phyloP scores from a whole-genome alignment of 345 rosid genomes.

The Carallia brachiata region DNA sequence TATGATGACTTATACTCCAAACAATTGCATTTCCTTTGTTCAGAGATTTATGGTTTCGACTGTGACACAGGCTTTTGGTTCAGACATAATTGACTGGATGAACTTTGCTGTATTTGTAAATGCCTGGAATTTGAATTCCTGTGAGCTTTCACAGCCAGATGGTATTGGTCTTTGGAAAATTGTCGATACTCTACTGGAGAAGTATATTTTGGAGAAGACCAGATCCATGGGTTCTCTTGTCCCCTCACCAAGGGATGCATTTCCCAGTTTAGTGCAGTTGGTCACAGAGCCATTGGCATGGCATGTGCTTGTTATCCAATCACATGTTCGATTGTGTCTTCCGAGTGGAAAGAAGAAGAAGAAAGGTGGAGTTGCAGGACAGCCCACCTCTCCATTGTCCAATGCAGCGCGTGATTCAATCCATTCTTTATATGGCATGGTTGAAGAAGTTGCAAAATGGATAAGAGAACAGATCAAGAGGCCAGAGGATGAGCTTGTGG shows the following conservation, averaged over 20 bases:
- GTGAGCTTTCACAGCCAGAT: slow-evolving; percentile 37
- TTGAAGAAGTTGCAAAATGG: slow-evolving; percentile 62
- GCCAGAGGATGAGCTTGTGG: slow-evolving; percentile 59
- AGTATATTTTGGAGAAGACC: slow-evolving; percentile 47
- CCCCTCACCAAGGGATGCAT: slow-evolving; percentile 40
- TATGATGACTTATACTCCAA: too few relatives aligned
- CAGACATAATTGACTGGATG: slow-evolving; percentile 69
- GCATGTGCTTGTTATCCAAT: slow-evolving; percentile 74
- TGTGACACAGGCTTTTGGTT: slow-evolving; percentile 62
- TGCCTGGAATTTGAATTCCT: slow-evolving; percentile 73
- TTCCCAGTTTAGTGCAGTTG: slow-evolving; percentile 58
- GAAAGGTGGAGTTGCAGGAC: slow-evolving; percentile 60
- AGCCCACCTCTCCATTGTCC: slow-evolving; percentile 36
- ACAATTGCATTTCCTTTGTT: background rate
- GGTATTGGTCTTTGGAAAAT: slow-evolving; percentile 40
- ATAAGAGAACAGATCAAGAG: slow-evolving; percentile 38
- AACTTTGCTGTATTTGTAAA: slow-evolving; percentile 77
- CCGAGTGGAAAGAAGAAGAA: slow-evolving; percentile 96
- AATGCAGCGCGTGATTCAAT: slow-evolving; percentile 51
- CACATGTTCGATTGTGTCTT: slow-evolving; percentile 57
- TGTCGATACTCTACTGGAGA: slow-evolving; percentile 57
- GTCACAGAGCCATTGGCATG: slow-evolving; percentile 89
- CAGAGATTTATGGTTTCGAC: slow-evolving; percentile 5
- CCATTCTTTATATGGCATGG: slow-evolving; percentile 32
- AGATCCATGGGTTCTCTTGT: slow-evolving; percentile 46